Base-by-base conservation (phyloP, 257 asterid species). In the Scutellaria barbata region DNA sequence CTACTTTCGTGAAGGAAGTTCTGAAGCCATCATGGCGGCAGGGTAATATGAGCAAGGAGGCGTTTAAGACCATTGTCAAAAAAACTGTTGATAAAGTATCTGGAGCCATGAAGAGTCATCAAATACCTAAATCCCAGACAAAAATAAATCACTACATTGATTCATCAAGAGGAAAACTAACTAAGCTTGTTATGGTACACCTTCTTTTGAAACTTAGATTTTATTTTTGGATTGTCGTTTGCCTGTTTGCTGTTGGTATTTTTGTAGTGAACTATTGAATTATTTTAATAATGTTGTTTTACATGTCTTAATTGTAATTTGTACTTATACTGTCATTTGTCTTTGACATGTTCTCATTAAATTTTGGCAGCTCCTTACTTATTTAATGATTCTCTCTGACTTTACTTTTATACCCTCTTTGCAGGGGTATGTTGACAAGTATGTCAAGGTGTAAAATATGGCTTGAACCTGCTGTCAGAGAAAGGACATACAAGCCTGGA, bases 11-110 rank as follows among this genome's bases (percentile, higher is more conserved):
- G 75, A 94, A 94, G 89, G 96, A 94, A 77, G 89, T 89, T 67
- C 72, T 91, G 64, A 94, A 94, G 84, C 99, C 99, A 56, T 94
- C 99, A 14, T 94, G 99, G 99, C 90, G 96, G 74, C 98, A 94
- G 78, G 99, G 99, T 74, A 91, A 85, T 79, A 94, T 94, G 98
- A 94, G 97, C 88, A 94, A 89, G 88, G 99, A 91, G 82, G 99
- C 97, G 9, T 94, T 94, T 78, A 94, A 94, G 86, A 94, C 99
- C 71, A 91, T 94, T 67, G 98, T 94, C 75, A 94, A 91, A 92
- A 94, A 94, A 81, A 94, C 99, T n/a, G 98, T 94, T 64, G 99
- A 94, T 79, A 94, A 92, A 84, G 99, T 94, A 66, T 89, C 98
- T 75, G 97, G 95, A 74, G 95, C 96, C 72, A 88, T 92, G 95